These are phyloP conservation scores for Boletus coccyginus DNA, from an alignment of 768 basidiomycete species.

Conservation along the genomic window DNA sequence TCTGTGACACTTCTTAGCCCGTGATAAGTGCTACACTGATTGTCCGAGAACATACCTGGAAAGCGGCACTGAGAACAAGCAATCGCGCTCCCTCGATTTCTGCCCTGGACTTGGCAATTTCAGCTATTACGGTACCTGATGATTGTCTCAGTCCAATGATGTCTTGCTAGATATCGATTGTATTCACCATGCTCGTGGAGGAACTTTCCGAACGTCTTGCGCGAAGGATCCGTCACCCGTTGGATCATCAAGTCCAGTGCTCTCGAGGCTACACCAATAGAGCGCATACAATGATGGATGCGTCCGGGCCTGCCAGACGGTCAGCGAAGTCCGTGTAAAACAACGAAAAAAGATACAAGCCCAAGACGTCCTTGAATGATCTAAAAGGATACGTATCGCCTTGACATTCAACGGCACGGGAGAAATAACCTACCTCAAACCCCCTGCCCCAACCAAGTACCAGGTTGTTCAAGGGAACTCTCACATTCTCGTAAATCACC, in stretches of 20 bases:
- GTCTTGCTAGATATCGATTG: background rate
- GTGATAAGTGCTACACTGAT: background rate
- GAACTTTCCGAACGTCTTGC: conserved; percentile 93
- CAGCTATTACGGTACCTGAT: conserved; percentile 80
- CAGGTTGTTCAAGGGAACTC: conserved; percentile 79
- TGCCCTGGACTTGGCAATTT: conserved; percentile 89
- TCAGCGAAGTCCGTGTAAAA: background rate
- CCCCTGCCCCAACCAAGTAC: conserved; percentile 93
- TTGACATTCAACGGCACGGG: background rate
- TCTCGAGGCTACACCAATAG: conserved; percentile 82
- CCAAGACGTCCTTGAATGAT: conserved; percentile 96
- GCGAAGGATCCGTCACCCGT: conserved; percentile 86
- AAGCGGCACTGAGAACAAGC: conserved; percentile 88
- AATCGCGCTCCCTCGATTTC: conserved; percentile 89
- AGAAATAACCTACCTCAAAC: conserved; percentile 63
- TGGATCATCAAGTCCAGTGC: conserved; percentile 87
- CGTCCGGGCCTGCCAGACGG: conserved; percentile 70
- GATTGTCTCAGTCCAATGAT: background rate
- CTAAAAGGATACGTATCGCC: conserved; percentile 29
- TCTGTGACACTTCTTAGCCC: conserved; percentile 42
- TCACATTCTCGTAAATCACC: conserved; percentile 90
- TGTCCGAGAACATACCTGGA: conserved; percentile 50
- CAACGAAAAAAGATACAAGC: conserved; percentile 37
- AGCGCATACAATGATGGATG: conserved; percentile 97
- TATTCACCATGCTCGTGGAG: conserved; percentile 83